Evolutionary conservation across 2,329 filamentous ascomycete species (phyloP), one percentile per base, ranked within the genome.

Genomic region (Sclerotiophoma versabilis): DNA sequence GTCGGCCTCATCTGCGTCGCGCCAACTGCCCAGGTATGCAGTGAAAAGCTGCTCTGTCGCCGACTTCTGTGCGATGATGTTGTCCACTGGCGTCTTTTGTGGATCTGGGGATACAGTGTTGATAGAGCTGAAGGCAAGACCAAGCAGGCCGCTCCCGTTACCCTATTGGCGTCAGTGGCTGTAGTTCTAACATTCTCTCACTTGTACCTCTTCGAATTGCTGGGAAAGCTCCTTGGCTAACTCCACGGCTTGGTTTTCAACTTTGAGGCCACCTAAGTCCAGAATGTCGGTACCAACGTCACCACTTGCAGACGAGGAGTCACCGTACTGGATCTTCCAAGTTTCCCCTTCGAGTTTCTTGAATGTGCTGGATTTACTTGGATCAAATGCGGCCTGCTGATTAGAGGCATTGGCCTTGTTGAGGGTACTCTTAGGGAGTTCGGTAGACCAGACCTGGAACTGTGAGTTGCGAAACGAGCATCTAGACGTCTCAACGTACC

Each of bases 261-360:
- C 78, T 10, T 75, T 72, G 12, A 91, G 74, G 4, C 86, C 86
- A 25, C 88, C 88, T 48, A 91, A 70, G 1, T 75, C 78, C 26
- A 92, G 74, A 20, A 77, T 79, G 60, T 91, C 88, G 14, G 81
- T 86, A 33, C 86, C 87, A 25, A 89, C 87, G 15, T 75, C 78
- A 22, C 88, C 88, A 7, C 83, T 86, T 2, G 87, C 87, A 10
- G 79, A 82, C n/a, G 86, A 89, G 9, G 81, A 80, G 68, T 91
- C 88, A 14, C 87, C 87, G 67, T 90, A 90, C 25, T 79, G 77
- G 64, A 91, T 89, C 70, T 84, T 76, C 88, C 87, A 92, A 2
- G 76, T 81, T 33, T 77, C 78, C 30, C 79, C 80, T 0, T 70
- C 61, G 15, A 77, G 58, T 9, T 73, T 66, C 69, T 85, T 80